A percentile compares a stretch with the other conserved stretches of the same genome.
Evolutionary conservation across 371 early-diverging fungal genomes (phyloP).

Genomic region (Basidiobolus heterosporus): DNA sequence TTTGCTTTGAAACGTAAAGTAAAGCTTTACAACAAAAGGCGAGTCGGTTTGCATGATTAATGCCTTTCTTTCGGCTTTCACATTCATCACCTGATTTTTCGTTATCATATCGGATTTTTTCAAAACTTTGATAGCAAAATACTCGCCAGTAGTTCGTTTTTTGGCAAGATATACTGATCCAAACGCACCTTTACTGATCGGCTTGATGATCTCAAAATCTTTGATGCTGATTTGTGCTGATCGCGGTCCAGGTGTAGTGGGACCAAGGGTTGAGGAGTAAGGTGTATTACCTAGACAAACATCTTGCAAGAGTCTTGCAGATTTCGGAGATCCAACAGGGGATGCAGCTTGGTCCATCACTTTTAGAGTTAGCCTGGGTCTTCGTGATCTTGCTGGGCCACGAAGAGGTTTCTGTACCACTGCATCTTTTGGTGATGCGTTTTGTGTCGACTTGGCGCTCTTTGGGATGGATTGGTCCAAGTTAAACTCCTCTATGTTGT

Average conservation of each 20-base stretch:
- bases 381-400: conserved; percentile 12
- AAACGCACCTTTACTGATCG: conserved; percentile 83
- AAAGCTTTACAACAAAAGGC: conserved; percentile 86
- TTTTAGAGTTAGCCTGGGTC: not conserved
- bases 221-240: conserved; percentile 49
- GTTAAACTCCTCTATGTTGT: too few relatives aligned
- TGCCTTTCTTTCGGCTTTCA: conserved; percentile 76
- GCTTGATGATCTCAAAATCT: conserved; percentile 83
- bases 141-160: conserved; percentile 68
- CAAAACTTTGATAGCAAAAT: conserved; percentile 78
- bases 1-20: conserved; percentile 81
- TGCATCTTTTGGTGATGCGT: too few relatives aligned
- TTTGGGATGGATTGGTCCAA: too few relatives aligned
- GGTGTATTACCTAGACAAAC: conserved; percentile 23
- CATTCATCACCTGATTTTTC: conserved; percentile 81
- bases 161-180: conserved; percentile 78
- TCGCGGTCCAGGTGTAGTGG: conserved; percentile 13
- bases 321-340: conserved; percentile 7
- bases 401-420: too few relatives aligned
- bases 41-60: conserved; percentile 69
- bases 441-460: not conserved
- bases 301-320: conserved; percentile 9
- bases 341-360: conserved; percentile 3
- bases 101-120: conserved; percentile 81
- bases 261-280: conserved; percentile 16